Base-by-base conservation (phyloP, 73 alveolate species). In the Paramecium tetraurelia region DNA sequence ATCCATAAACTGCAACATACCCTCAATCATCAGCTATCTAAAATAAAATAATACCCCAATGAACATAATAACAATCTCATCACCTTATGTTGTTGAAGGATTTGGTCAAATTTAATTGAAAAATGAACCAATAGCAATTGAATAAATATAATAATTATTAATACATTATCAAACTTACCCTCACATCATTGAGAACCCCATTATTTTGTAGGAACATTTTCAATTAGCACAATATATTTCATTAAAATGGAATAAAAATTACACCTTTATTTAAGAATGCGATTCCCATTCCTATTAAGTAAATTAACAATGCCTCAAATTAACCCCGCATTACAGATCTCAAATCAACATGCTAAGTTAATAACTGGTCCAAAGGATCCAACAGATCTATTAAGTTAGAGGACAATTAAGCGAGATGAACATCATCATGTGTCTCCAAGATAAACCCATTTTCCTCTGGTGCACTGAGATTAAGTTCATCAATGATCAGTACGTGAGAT, bases 391-490 rank as follows among this genome's bases (percentile, higher is more conserved):
- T 38, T 36, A 33, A 33, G 33, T 12, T 16, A 72, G 86, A 72
- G 86, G 86, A 21, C n/a, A 31, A 33, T 40, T 72, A 9, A 33
- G 18, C 16, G 57, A 33, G 16, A 36, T 72, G 35, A 72, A 40
- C 3, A 40, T 40, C 16, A 35, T 72, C 2, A 36, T 36, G 40
- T 36, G 57, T 36, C 46, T 72, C 7, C 14, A 14, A 72, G 86
- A 72, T 35, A 72, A 72, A 36, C 86, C 86, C n/a, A 36, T 36
- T 14, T 72, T 72, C 35, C 20, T 72, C 36, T 72, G 86, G 86
- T 72, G 86, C 20, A 10, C 40, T 9, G 59, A 36, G 18, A 72
- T 72, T n/a, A 63, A 21, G 31, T 63, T 63, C 27, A 63, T 63
- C 1, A 27, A 63, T 3, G 84, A 63, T 12, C 31, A 63, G 5